These are phyloP conservation scores for Saturnispora galanensis DNA, from an alignment of 805 yeast genomes.

Conservation along the genomic window DNA sequence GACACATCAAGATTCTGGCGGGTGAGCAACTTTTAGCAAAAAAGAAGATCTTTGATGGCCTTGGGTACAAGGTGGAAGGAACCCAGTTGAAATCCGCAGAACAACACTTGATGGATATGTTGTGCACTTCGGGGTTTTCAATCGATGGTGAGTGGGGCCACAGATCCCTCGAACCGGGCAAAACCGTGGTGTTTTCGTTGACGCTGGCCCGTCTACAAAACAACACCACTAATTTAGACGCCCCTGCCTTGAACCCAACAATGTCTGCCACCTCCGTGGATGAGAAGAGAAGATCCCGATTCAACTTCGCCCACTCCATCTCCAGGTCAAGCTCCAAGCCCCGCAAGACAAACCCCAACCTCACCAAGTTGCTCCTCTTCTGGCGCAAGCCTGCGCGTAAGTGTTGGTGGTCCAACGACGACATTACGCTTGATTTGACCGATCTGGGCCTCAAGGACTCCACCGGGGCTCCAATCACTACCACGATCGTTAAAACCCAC, in stretches of 20 bases:
- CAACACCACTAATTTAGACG: slow-evolving; percentile 9
- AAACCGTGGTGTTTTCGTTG: slow-evolving; percentile 78
- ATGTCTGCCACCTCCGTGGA: slow-evolving; percentile 15
- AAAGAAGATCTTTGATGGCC: slow-evolving; percentile 64
- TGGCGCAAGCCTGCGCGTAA: slow-evolving; percentile 98
- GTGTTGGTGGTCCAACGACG: slow-evolving; percentile 91
- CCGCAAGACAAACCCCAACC: slow-evolving; percentile 27
- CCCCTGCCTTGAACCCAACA: slow-evolving; percentile 20
- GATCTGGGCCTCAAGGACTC: slow-evolving; percentile 18
- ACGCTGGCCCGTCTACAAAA: slow-evolving; percentile 54
- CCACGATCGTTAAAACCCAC: slow-evolving; percentile 57
- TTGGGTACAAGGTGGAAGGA: slow-evolving; percentile 44
- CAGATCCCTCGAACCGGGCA: slow-evolving; percentile 77
- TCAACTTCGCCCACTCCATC: slow-evolving; percentile 52
- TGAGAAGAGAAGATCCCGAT: slow-evolving; percentile 29
- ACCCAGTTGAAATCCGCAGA: slow-evolving; percentile 78
- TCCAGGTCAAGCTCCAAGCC: slow-evolving; percentile 31
- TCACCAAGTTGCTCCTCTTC: slow-evolving; percentile 64
- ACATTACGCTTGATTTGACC: slow-evolving; percentile 34
- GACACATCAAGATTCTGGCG: slow-evolving; percentile 58
- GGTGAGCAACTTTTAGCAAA: slow-evolving; percentile 55
- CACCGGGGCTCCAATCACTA: slow-evolving; percentile 22
- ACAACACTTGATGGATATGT: slow-evolving; percentile 88
- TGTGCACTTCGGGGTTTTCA: slow-evolving; percentile 78
- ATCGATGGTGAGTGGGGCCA: slow-evolving; percentile 73